Evolutionary conservation across 2,329 filamentous ascomycete species (phyloP), one percentile per base, ranked within the genome.

Genomic region (Fusarium luffae): DNA sequence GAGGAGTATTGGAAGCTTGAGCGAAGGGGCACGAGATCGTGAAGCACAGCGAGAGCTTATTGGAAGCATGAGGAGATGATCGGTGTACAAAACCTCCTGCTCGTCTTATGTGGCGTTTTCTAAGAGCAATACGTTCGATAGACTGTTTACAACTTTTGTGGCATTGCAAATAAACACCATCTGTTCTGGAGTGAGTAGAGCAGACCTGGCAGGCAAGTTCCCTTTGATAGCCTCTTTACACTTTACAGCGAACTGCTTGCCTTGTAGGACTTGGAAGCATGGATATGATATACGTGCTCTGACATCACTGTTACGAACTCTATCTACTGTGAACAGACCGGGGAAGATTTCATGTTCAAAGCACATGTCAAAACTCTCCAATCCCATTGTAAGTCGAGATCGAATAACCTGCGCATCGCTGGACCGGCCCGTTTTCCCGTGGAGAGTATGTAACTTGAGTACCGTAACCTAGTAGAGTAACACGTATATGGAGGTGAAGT

Each of bases 41-140:
- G 93, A 93, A 74, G 90, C 93, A 61, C 96, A 98, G 81, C 86
- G 90, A 75, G 95, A 98, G 82, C 90, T 98, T 82, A 97, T 98
- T 66, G 86, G 86, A 27, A 88, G 86, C 77, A 88, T 87, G 83
- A 80, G 77, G 75, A 80, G 80, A 76, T 84, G 76, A 82, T 65
- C 30, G 52, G 49, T 37, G 25, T 25, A 34, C 57, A 34, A 43
- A 44, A 32, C 32, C 61, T 19, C 41, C 50, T 27, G 40, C 27
- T 43, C 48, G 30, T 23, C 28, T 21, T 32, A 51, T 47, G 43
- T 57, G 44, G 58, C 46, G 47, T 42, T 62, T 58, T 64, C 52
- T 50, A 59, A 51, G 59, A 61, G 49, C 42, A 54, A 58, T 44
- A 51, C 50, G 52, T 62, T 59, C 58, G 60, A 69, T 69, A 68